Conservation (phyloP, 306 rosid species). For the Vigna reflexopilosa region DNA sequence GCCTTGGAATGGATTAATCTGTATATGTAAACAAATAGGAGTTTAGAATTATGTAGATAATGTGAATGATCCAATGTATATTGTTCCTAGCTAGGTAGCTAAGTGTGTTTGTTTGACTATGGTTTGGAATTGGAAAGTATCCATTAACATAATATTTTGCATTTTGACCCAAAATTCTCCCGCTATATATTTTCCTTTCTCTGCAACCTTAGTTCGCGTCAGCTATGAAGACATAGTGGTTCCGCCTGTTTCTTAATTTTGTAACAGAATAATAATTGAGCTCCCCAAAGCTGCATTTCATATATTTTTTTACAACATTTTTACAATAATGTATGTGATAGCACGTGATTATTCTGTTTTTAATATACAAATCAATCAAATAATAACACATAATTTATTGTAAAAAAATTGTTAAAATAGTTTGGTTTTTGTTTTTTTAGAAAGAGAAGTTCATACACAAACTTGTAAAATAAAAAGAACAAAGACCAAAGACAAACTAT, state of each 20-base stretch:
- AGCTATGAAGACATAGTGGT: neutral
- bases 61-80: conserved; percentile 56
- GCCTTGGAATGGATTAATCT: conserved; percentile 73
- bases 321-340: too few relatives aligned
- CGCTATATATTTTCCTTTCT: neutral
- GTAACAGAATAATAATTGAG: conserved; percentile 13
- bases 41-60: conserved; percentile 61
- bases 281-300: conserved; percentile 18
- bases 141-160: conserved; percentile 49
- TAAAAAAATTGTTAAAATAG: too few relatives aligned
- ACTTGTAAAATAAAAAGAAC: neutral
- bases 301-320: too few relatives aligned
- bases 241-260: conserved; percentile 28
- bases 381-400: too few relatives aligned
- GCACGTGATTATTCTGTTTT: too few relatives aligned
- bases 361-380: too few relatives aligned
- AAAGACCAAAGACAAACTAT: conserved; percentile 2
- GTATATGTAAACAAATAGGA: conserved; percentile 48
- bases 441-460: neutral
- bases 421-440: neutral
- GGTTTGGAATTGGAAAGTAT: conserved; percentile 42
- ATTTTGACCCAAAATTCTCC: conserved; percentile 2
- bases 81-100: conserved; percentile 32
- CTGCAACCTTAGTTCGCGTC: conserved; percentile 14
- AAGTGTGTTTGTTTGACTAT: conserved; percentile 55